Base-by-base conservation (phyloP, 768 basidiomycete genomes). In the Pulveroboletus sp. region DNA sequence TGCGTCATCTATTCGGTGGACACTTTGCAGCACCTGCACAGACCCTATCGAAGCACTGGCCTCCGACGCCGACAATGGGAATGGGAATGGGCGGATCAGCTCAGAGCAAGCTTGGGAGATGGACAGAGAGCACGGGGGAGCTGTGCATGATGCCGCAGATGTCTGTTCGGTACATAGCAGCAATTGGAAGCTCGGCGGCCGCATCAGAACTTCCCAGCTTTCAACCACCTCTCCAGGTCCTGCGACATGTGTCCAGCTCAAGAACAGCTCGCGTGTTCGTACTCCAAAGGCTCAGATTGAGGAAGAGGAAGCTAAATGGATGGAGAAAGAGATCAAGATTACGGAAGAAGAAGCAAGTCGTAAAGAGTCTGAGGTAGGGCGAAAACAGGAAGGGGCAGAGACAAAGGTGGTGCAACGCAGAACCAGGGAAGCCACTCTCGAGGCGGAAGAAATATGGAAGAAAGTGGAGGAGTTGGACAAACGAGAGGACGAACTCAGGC, bases 1-100 rank as follows among this genome's bases (percentile, higher is more conserved):
- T 24, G 69, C 71, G n/a, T 79, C 77, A 9, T 73, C 76, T 9
- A 67, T 73, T 1, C 62, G 73, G 1, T 71, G 71, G 11, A 55
- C 69, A 21, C 71, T 72, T 43, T 69, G 70, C 17, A 71, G 74
- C 46, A 61, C 69, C 12, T 71, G 77, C 52, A 21, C 58, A 2
- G 57, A 60, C 42, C 57, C 60, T 7, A 59, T 57, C 41, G 59
- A 62, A 17, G 58, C 37, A 38, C 52, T 48, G 28, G 46, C 49
- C 43, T 49, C n/a, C 55, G 59, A 46, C 50, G 12, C 49, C 18
- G 67, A 69, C n/a, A 50, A 62, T 0, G 47, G 41, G 2, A 65
- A 70, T 18, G 64, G 65, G 40, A 21, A n/a, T n/a, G 60, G 61
- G 21, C 69, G 69, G 69, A 48, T 1, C 36, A 41, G 15, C 43